Evolutionary conservation across 2,329 filamentous ascomycete species (phyloP), one percentile per base, ranked within the genome.

Genomic region (Fusarium nurragi): DNA sequence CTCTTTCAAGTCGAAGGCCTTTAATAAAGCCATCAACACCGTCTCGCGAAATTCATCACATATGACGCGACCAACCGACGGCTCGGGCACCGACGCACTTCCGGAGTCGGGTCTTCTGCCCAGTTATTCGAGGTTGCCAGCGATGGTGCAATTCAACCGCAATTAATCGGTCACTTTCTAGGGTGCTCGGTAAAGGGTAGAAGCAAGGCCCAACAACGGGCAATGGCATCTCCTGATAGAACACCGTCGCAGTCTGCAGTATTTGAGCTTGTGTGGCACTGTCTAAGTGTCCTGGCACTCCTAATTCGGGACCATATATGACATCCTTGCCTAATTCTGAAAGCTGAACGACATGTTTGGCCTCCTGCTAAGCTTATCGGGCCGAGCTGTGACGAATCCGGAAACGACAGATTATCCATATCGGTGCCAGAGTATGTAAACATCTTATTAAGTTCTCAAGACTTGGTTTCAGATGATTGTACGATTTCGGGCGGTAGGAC

Each of bases 391-490:
- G 53, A 70, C 55, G 49, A 36, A 65, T 66, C 54, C 46, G 66
- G 61, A 51, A 60, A 59, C 26, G 38, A 55, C 30, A 50, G 38
- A 44, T 65, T 66, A 30, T 60, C 56, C 47, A 46, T 36, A 55
- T 58, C 43, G 48, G 48, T 43, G 43, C 51, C 39, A 52, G 25
- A 40, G 45, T 32, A 43, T 54, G 46, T 41, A 28, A 38, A 44
- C 36, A 45, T 38, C 47, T 53, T 51, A 46, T 49, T 54, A 44
- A 55, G 32, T 61, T 47, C 54, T 64, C 60, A 60, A 61, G 46
- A 39, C 40, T 48, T 54, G 50, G 72, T 74, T 74, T 74, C 72
- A 74, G 54, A 73, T 68, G 61, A 73, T 73, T 59, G 69, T 65
- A 74, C 72, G 71, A 61, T 71, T 65, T 48, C 43, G 50, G 44